A percentile compares a stretch with the other conserved stretches of the same genome.
These are phyloP conservation scores for Priceomyces melissophilus DNA, from an alignment of 805 yeast genomes.

Conservation along the genomic window DNA sequence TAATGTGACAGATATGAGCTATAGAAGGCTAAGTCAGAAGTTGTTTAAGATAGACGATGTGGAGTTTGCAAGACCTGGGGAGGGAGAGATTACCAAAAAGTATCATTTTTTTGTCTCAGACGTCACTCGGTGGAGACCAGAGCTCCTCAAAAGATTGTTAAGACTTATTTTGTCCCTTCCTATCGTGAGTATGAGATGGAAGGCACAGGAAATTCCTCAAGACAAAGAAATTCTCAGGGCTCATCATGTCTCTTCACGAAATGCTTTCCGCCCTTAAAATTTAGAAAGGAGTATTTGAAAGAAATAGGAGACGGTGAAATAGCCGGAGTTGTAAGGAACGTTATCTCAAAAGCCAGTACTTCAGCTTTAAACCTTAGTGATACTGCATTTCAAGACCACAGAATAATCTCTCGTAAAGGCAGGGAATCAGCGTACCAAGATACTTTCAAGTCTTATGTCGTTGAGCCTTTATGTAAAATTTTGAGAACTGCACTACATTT, in stretches of 20 bases:
- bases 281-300: conserved; percentile 1
- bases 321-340: conserved; percentile 20
- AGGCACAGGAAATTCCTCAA: no score
- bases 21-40: background rate
- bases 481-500: background rate
- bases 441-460: background rate
- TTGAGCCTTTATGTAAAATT: background rate
- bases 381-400: background rate
- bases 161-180: conserved; percentile 5
- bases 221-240: background rate
- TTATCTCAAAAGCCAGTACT: conserved; percentile 12
- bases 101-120: background rate
- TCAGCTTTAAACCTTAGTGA: background rate
- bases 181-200: conserved; percentile 3
- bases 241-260: background rate
- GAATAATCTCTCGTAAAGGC: background rate
- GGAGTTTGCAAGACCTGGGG: background rate
- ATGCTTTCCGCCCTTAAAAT: background rate
- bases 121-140: background rate
- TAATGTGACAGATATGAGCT: background rate
- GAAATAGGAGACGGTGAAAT: conserved; percentile 54
- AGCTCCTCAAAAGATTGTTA: background rate
- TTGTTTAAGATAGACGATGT: background rate
- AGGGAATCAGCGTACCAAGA: background rate
- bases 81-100: background rate